Conservation (phyloP, 163 green algal genomes). For the Chloroidium sp. region DNA sequence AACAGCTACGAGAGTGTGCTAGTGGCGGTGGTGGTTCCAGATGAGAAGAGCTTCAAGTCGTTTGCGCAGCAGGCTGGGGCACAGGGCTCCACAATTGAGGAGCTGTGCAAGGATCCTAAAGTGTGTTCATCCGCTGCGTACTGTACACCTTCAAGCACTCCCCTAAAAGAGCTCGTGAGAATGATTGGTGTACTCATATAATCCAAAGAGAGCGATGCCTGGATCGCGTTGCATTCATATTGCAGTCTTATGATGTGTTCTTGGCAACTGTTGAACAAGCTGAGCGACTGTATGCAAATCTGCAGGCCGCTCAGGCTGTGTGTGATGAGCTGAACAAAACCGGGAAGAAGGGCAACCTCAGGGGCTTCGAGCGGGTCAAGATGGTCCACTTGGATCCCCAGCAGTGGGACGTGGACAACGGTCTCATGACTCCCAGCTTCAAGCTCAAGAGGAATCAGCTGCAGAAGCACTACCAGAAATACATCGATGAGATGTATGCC, state of each 20-base stretch:
- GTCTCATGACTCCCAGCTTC: constrained; percentile 88
- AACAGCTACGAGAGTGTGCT: constrained; percentile 34
- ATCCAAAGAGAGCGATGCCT: too few species aligned
- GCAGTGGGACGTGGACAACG: constrained; percentile 55
- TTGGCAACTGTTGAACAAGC: background rate
- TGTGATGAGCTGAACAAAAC: constrained; percentile 51
- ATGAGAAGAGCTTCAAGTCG: constrained; percentile 28
- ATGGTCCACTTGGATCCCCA: constrained; percentile 55
- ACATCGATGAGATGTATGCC: constrained; percentile 34
- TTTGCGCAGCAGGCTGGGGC: constrained; percentile 28
- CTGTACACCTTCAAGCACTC: too few species aligned
- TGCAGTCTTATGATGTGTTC: too few species aligned
- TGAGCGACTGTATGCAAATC: too few species aligned
- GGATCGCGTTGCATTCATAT: too few species aligned
- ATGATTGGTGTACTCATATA: too few species aligned
- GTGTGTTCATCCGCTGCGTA: background rate
- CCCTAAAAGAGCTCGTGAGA: too few species aligned
- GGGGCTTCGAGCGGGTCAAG: constrained; percentile 79
- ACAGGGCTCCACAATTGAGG: constrained; percentile 8
- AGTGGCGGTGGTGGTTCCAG: constrained; percentile 72
- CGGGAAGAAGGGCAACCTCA: constrained; percentile 71
- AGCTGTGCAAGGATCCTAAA: constrained; percentile 36
- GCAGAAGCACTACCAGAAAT: constrained; percentile 74
- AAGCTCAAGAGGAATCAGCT: constrained; percentile 97
- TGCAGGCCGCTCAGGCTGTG: constrained; percentile 35